Conservation (phyloP, 495 filamentous ascomycete genomes). For the Penicillium cataractarum region DNA sequence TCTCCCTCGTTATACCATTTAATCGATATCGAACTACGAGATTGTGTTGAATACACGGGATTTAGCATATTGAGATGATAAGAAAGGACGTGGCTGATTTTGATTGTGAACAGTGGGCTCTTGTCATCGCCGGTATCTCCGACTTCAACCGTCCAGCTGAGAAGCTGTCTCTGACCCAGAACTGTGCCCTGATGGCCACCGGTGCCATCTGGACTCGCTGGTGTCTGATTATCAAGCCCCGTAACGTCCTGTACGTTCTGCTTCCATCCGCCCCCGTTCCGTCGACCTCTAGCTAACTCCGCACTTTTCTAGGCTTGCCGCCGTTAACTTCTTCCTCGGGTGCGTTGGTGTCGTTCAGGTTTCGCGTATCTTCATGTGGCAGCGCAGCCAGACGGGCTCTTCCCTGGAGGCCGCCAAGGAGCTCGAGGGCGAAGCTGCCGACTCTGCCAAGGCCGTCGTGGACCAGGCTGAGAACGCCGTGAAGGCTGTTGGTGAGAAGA, state of each 20-base stretch:
- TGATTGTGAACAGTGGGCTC: constrained; percentile 69
- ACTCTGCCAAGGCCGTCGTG: constrained; percentile 39
- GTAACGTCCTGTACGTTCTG: constrained; percentile 75
- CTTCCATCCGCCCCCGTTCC: too few species aligned
- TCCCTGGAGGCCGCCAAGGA: constrained; percentile 52
- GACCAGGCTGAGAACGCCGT: constrained; percentile 29
- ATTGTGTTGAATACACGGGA: neutral
- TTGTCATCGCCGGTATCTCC: constrained; percentile 89
- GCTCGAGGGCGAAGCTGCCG: constrained; percentile 51
- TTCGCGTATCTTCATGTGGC: constrained; percentile 71
- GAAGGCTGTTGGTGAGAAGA: constrained; percentile 35
- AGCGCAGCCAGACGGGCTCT: constrained; percentile 57
- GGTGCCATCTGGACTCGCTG: constrained; percentile 97
- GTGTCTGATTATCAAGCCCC: constrained; percentile 95
- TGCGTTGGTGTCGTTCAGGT: constrained; percentile 83
- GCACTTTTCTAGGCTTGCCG: constrained; percentile 65
- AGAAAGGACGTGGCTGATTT: constrained; percentile 13
- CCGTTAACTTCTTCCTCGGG: constrained; percentile 98
- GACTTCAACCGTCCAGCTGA: constrained; percentile 93
- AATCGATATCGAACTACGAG: constrained; percentile 3
- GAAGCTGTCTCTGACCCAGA: constrained; percentile 89
- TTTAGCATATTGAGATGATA: neutral
- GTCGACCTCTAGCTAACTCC: neutral
- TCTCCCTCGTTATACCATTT: neutral
- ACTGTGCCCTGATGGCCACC: constrained; percentile 83